Evolutionary conservation across 306 rosid genomes (phyloP), one percentile per base, ranked within the genome.

Genomic region (Vachellia pachyceras): DNA sequence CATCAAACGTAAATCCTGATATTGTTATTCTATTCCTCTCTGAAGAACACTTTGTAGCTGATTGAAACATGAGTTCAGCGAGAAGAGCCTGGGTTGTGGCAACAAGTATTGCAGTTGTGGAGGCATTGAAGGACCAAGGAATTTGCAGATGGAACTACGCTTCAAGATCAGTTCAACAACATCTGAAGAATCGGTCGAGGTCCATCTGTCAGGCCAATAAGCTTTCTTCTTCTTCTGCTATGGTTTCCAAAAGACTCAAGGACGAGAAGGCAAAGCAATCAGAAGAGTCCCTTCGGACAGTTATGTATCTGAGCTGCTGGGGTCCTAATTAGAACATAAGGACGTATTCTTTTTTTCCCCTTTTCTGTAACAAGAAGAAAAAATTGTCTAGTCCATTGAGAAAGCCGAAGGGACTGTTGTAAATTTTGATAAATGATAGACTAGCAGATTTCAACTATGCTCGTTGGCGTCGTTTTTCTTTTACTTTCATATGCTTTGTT

Each of bases 221-320:
- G 36, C 73, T 74, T 64, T 63, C 85, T 54, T 76, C 88, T 1
- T 54, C 88, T 25, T 81, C 82, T 66, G 77, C 85, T 10, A 10
- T 69, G 75, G 22, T 77, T 36, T 77, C 83, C 7, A 17, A 20
- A 18, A 69, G 47, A n/a, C 1, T 86, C 7, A 67, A 82, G 66
- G 90, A 84, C 5, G 86, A 80, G 13, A 70, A 70, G 39, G 23
- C 69, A 13, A 87, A 85, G 71, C 81, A 79, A 6, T 85, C 93
- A 10, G 93, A 90, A 33, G 91, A 87, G 25, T 87, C 93, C 20
- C 55, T 85, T 1, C 40, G 52, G 40, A 68, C 49, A 25, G 73
- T 68, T 35, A 68, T 68, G 73, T 68, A 68, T 29, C 41, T 68
- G 45, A 68, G 52, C 7, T 68, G 73, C 33, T 68, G 73, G 73